Conservation (phyloP, 768 basidiomycete genomes). For the Suillus variegatus region DNA sequence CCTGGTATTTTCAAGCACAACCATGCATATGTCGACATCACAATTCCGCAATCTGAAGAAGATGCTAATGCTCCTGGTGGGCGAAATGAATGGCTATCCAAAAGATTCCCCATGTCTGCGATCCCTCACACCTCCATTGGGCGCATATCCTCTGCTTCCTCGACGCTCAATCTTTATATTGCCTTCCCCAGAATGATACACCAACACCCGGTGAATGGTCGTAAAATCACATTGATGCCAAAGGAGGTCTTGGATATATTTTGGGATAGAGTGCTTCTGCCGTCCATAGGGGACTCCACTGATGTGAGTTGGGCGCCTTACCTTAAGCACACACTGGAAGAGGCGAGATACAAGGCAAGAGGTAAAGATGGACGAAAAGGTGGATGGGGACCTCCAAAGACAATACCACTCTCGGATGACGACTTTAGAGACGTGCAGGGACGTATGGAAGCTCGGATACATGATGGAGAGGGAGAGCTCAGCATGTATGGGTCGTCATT, state of each 20-base stretch:
- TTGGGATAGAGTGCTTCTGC: neutral
- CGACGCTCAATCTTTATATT: no score
- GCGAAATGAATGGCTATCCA: no score
- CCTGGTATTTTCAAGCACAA: no score
- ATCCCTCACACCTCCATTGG: no score
- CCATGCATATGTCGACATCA: no score
- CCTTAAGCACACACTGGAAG: neutral
- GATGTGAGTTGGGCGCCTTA: neutral
- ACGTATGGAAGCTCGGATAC: fast-evolving
- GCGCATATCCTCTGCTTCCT: no score
- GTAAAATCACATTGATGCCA: neutral
- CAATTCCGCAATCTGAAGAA: no score
- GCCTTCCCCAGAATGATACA: neutral
- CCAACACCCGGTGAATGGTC: neutral
- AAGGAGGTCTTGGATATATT: neutral
- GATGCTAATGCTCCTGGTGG: no score
- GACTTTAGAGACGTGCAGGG: neutral
- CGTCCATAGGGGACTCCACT: neutral
- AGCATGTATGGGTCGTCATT: neutral
- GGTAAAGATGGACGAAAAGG: neutral
- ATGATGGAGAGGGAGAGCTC: neutral
- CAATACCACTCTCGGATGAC: neutral
- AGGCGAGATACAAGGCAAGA: no score
- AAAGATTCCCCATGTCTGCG: no score
- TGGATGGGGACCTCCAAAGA: neutral